Evolutionary conservation across 495 filamentous ascomycete genomes (phyloP).

Genomic region (Clohesyomyces aquaticus): DNA sequence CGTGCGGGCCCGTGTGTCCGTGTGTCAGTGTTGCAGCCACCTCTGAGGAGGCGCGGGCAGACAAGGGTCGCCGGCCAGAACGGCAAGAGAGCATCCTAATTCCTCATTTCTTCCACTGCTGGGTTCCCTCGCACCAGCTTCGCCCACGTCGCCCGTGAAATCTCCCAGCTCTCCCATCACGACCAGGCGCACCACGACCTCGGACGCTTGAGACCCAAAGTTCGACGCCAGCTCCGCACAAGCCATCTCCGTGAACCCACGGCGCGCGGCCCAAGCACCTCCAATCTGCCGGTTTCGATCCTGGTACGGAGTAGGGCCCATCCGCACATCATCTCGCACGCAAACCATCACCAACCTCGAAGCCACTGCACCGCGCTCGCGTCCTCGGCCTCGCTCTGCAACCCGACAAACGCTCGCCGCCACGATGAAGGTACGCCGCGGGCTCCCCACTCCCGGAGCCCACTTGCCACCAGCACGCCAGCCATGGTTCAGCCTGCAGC

Average conservation of each 20-base stretch:
- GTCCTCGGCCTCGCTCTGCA: neutral
- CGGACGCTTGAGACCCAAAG: no score
- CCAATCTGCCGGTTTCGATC: conserved; percentile 16
- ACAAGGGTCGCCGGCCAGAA: neutral
- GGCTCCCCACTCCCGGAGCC: no score
- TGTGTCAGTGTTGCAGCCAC: neutral
- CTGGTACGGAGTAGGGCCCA: neutral
- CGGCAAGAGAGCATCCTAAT: neutral
- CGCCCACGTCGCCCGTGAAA: neutral
- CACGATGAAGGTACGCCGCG: conserved; percentile 40
- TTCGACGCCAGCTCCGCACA: conserved; percentile 1
- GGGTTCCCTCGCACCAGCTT: neutral
- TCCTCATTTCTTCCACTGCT: conserved; percentile 3
- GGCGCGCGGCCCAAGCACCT: conserved; percentile 20
- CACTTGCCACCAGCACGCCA: no score
- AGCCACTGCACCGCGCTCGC: conserved; percentile 15
- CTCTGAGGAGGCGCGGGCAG: neutral
- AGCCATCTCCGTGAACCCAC: conserved; percentile 1
- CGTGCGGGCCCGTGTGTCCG: neutral
- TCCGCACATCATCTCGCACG: neutral
- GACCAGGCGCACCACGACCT: neutral
- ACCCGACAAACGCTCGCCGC: neutral
- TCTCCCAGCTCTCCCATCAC: neutral
- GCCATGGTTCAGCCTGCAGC: neutral
- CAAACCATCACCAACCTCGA: neutral